A percentile compares a stretch with the other conserved stretches of the same genome.
These are phyloP conservation scores for Moricandia moricandioides DNA, from an alignment of 345 rosid species.

Conservation along the genomic window DNA sequence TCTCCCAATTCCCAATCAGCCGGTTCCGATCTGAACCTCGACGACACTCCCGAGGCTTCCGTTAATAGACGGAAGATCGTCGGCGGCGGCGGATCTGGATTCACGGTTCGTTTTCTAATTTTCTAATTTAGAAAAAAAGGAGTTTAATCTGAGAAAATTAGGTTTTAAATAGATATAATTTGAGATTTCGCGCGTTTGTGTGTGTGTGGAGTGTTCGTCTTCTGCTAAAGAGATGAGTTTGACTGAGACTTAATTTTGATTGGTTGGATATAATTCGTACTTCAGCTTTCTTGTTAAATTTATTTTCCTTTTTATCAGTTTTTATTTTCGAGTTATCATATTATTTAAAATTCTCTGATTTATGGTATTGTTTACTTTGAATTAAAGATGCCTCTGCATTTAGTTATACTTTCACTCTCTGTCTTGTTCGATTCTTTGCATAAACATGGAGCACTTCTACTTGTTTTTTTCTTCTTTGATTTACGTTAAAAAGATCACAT, in stretches of 20 bases:
- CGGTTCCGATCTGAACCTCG: constrained; percentile 47
- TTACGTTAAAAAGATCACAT: constrained; percentile 11
- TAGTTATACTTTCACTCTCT: constrained; percentile 22
- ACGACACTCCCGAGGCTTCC: constrained; percentile 43
- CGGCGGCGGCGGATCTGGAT: constrained; percentile 57
- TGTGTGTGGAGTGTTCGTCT: constrained; percentile 21
- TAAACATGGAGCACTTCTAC: constrained; percentile 12
- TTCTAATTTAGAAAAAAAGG: not conserved
- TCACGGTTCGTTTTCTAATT: constrained; percentile 37
- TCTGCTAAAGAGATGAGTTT: constrained; percentile 44
- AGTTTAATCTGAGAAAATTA: constrained; percentile 15
- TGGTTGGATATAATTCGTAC: constrained; percentile 32
- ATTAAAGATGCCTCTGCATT: constrained; percentile 41
- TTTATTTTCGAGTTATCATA: constrained; percentile 34
- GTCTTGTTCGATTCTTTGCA: constrained; percentile 32
- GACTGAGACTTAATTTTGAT: constrained; percentile 46
- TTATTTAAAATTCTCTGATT: constrained; percentile 34
- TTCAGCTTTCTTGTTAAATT: constrained; percentile 34
- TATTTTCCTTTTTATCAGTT: constrained; percentile 23
- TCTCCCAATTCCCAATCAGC: constrained; percentile 38
- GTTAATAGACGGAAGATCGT: constrained; percentile 44
- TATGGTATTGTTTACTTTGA: constrained; percentile 15
- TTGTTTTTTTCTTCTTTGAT: not conserved
- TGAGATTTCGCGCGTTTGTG: constrained; percentile 57
- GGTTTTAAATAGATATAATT: constrained; percentile 3